Conservation (phyloP, 768 basidiomycete species). For the Rubroboletus satanas region DNA sequence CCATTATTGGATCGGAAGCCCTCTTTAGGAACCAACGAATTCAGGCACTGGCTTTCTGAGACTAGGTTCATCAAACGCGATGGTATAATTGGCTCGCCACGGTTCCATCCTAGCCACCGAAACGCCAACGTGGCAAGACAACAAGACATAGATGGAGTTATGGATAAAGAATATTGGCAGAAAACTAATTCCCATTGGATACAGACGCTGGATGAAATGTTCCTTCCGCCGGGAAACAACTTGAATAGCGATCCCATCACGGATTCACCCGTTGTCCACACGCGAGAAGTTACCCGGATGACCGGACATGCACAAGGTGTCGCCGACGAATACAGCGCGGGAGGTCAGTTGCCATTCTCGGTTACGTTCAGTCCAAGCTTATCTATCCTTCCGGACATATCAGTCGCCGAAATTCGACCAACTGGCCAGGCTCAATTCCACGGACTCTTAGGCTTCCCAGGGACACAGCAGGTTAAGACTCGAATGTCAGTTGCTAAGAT, state of each 20-base stretch:
- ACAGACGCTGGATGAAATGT: conserved; percentile 27
- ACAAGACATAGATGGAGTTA: conserved; percentile 2
- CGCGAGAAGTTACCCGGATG: conserved; percentile 9
- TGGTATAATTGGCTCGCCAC: conserved; percentile 11
- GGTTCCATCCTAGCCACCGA: conserved; percentile 8
- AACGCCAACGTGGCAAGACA: conserved; percentile 12
- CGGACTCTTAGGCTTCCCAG: conserved; percentile 27
- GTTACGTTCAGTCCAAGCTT: conserved; percentile 4
- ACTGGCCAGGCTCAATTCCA: conserved; percentile 16
- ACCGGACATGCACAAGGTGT: conserved; percentile 7
- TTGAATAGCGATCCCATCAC: conserved; percentile 6
- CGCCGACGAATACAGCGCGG: conserved; percentile 9
- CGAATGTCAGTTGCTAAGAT: conserved; percentile 4
- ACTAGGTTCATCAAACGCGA: conserved; percentile 23
- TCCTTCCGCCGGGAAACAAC: conserved; percentile 13
- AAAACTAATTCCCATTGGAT: conserved; percentile 5
- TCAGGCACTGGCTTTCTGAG: conserved; percentile 33
- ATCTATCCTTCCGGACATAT: conserved; percentile 2
- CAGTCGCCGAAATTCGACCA: conserved; percentile 11
- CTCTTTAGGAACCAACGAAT: conserved; percentile 22
- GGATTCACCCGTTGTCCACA: conserved; percentile 29
- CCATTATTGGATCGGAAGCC: conserved; percentile 11
- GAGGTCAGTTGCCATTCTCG: conserved; percentile 13
- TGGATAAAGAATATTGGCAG: conserved; percentile 6
- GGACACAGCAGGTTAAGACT: conserved; percentile 10